Percentiles rank a stretch among this genome's conserved stretches.
Evolutionary conservation across 2,329 filamentous ascomycete genomes (phyloP).

Genomic region (Scytalidium sp.): DNA sequence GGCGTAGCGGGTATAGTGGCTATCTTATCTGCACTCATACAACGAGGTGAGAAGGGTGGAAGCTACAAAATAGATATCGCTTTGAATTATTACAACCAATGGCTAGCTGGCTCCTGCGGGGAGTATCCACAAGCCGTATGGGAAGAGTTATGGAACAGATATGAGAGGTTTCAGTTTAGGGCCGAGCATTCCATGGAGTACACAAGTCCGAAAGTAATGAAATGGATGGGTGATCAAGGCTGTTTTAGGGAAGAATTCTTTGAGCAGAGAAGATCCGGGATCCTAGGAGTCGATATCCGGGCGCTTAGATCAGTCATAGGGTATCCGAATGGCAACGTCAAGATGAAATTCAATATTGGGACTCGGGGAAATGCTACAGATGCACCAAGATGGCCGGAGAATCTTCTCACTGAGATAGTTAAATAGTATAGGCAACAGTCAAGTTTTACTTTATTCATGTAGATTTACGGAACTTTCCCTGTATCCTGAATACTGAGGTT

Average conservation of each 20-base stretch:
- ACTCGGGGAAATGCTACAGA: slow-evolving; percentile 48
- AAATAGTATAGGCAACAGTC: neutral
- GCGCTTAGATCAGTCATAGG: slow-evolving; percentile 40
- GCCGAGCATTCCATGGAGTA: slow-evolving; percentile 46
- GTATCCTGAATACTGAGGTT: no score
- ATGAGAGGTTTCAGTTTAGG: slow-evolving; percentile 44
- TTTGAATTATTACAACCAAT: slow-evolving; percentile 38
- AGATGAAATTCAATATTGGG: slow-evolving; percentile 44
- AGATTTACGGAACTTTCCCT: no score
- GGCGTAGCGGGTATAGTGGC: slow-evolving; percentile 36
- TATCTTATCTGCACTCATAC: slow-evolving; percentile 40
- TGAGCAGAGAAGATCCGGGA: slow-evolving; percentile 33
- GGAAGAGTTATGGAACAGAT: slow-evolving; percentile 42
- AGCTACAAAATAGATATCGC: slow-evolving; percentile 36
- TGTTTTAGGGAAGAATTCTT: slow-evolving; percentile 48
- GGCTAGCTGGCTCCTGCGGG: slow-evolving; percentile 34
- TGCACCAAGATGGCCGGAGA: slow-evolving; percentile 41
- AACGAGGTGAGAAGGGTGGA: slow-evolving; percentile 34
- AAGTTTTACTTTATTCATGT: no score
- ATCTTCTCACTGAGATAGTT: slow-evolving; percentile 36
- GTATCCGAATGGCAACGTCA: slow-evolving; percentile 33
- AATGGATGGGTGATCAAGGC: slow-evolving; percentile 34
- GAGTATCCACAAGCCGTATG: slow-evolving; percentile 42
- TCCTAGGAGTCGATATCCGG: slow-evolving; percentile 34
- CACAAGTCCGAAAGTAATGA: slow-evolving; percentile 35